Base-by-base conservation (phyloP, 2,329 filamentous ascomycete species). In the Mycosphaerella sp. region DNA sequence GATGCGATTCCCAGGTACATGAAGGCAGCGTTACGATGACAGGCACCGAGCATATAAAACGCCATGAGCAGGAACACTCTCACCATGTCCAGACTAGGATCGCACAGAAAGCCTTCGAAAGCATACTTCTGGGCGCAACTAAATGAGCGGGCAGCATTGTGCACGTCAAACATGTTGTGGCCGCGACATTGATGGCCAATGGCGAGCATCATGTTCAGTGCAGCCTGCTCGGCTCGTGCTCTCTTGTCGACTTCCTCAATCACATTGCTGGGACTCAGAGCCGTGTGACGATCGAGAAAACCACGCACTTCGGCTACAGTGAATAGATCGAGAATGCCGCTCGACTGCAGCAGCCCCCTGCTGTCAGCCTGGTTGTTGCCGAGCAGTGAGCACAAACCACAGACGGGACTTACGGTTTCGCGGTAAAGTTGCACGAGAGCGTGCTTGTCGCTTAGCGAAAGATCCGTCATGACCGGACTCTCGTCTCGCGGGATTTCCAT, bases 1-100 rank as follows among this genome's bases (percentile, higher is more conserved):
- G 78, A 73, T 1, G 81, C 81, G 7, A 84, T 76, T 0, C 81
- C 81, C 2, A 84, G 65, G 52, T 84, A 84, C 78, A 84, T 82
- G 50, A 82, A 84, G 0, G 81, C 81, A 0, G 80, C 74, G 53
- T 83, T 83, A 7, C 80, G 72, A 32, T 78, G 78, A 49, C 80
- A 83, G 3, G 78, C 78, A 0, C 78, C 79, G 2, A 81, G 72
- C 74, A 82, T 79, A 59, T 81, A 83, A 57, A 81, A 81, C 0
- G 79, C 74, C 75, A 83, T 78, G 12, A 82, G 69, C 0, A 81
- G 65, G 56, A 81, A 83, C 0, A 72, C 69, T 12, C 77, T 70
- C 4, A 80, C 74, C 62, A 81, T 70, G 45, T 79, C 72, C 9
- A 81, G 66, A 38, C 76, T 80, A 0, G 79, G 79, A 54, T 80